Evolutionary conservation across 1,139 yeast genomes (phyloP), one percentile per base, ranked within the genome.

Genomic region (Pichia cactophila): DNA sequence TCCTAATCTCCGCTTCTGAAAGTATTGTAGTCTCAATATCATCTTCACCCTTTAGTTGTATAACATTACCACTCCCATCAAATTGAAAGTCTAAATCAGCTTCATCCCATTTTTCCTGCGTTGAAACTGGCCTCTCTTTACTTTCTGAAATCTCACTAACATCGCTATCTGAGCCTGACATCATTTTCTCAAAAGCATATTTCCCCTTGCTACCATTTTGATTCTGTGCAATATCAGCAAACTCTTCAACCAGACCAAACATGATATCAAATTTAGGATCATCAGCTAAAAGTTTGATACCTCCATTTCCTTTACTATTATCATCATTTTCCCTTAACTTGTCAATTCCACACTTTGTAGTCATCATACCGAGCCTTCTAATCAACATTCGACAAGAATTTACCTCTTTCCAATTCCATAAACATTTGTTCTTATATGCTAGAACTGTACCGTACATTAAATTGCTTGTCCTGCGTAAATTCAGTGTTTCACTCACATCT

Each of bases 391-490:
- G 45, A n/a, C 52, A 50, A 33, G 36, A 50, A 28, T 28, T 43
- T 1, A 44, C 51, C 12, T 55, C 58, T 26, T 46, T 55, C 48
- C 53, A 55, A 20, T 47, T 44, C 29, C 31, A 20, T 1, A 54
- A 45, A 28, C 55, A 52, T 41, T 52, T 47, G 5, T 43, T 44
- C 23, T 69, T 74, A 61, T 77, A 80, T 33, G 78, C 71, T 40
- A 81, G 59, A 0, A 83, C 69, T 2, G 81, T 71, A 0, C 89
- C 89, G 56, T 76, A 74, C 52, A 83, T 62, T 26, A 83, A 62
- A 49, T 68, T 75, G 0, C 86, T 77, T 0, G 75, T 67, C 29
- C 73, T 66, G 36, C 83, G 62, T 29, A 81, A 68, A 2, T 74
- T 68, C 26, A 68, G 56, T 0, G 68, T 62, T 1, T 60, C 50